Base-by-base conservation (phyloP, 345 rosid genomes). In the Turnera subulata region DNA sequence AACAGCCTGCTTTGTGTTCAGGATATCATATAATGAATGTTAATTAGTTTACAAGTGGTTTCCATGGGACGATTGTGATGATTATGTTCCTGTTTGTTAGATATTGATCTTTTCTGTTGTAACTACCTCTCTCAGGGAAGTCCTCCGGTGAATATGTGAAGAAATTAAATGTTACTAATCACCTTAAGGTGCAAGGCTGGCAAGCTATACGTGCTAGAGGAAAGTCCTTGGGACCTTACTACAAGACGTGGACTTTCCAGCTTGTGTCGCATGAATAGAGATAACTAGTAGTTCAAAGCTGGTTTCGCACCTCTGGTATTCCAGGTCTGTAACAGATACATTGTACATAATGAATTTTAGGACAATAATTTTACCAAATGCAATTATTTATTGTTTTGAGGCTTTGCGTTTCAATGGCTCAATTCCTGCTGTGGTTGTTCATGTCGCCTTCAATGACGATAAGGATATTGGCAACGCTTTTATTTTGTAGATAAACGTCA, bases 131-230 rank as follows among this genome's bases (percentile, higher is more conserved):
- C 63, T 53, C 74, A 85, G 94, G 86, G 77, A 70, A 74, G 70
- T 74, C 78, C 89, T 71, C 85, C 86, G 18, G 86, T 85, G 66
- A 83, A 72, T 69, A 60, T 88, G 74, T 85, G 66, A 68, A 37
- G 24, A 14, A 69, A 39, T 54, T 12, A n/a, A n/a, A 44, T 11
- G 17, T 17, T 53, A 25, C 33, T 18, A 8, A 13, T 29, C n/a
- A 22, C 39, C 42, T 26, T 48, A 62, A 53, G 39, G 45, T 51
- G 44, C 47, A 40, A 50, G 57, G 22, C 43, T 24, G 38, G 48
- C 4, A n/a, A 42, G 44, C 22, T 0, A 37, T 15, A 12, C 57
- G 53, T 61, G 60, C 61, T 26, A 63, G 62, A 5, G 40, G 42
- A 19, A 63, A 59, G 13, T 23, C 17, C 15, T 44, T 46, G 44